Base-by-base conservation (phyloP, 2,329 filamentous ascomycete species). In the Aspergillus niger region DNA sequence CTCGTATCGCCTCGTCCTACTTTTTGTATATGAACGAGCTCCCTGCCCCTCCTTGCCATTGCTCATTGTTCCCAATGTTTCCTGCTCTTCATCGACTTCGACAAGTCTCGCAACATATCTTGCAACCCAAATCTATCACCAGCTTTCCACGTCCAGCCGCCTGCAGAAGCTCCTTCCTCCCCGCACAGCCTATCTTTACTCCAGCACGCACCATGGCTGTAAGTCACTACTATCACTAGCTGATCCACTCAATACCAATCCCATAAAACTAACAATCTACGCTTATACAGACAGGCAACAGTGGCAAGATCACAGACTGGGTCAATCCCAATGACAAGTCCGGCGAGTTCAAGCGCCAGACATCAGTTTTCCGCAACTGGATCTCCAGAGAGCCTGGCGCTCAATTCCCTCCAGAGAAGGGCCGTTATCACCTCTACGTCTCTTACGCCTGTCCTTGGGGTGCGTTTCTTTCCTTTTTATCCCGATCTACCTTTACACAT, bases 361-460 rank as follows among this genome's bases (percentile, higher is more conserved):
- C 84, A 64, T 95, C 91, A 62, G 84, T 87, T 58, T 98, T 98
- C 79, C 88, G 95, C 61, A 86, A 90, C 76, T 91, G 82, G 76
- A 90, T 97, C 76, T 91, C 90, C 32, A 85, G 83, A 64, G 86
- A 91, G 68, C 78, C 86, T 1, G 88, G 85, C 44, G 89, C 91
- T 5, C 79, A 88, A 75, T 97, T 92, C 69, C 90, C 92, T 5
- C 85, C 92, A 0, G 94, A 98, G 79, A 91, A 91, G 79, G 91
- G 85, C 56, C 85, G 95, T 58, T 99, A 99, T 76, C 95, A 99
- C 79, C 86, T 99, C 69, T 99, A 94, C 74, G 89, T 97, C 67
- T 94, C 90, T 70, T 97, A 96, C 77, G 93, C 93, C 6, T 97
- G 93, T 77, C 93, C 93, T 3, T 97, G 93, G 93, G 89, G 82